Evolutionary conservation across 192 early-diverging fungal genomes (phyloP).

Genomic region (Coemansia sp.): DNA sequence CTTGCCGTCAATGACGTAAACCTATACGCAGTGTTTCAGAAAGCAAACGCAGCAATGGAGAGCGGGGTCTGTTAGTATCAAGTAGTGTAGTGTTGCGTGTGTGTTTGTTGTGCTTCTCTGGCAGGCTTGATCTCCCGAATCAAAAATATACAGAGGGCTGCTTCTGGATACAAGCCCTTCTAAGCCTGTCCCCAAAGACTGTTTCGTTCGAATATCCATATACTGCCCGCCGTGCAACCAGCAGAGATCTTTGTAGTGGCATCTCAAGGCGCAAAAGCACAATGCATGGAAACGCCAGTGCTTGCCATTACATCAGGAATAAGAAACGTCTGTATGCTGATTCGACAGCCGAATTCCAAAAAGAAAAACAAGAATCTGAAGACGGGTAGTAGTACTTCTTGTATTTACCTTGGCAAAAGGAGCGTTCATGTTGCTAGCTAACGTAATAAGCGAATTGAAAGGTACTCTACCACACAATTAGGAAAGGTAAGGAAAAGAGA

Average conservation of each 20-base stretch:
- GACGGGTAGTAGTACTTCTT: no score
- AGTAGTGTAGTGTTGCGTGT: no score
- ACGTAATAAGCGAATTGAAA: slow-evolving; percentile 23
- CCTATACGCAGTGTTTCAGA: slow-evolving; percentile 55
- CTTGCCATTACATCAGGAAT: not conserved
- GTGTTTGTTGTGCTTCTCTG: not conserved
- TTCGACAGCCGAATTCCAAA: not conserved
- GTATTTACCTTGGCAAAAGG: slow-evolving; percentile 56
- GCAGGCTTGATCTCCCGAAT: not conserved
- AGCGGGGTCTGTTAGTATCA: no score
- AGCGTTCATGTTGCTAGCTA: slow-evolving; percentile 55
- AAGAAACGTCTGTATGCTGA: not conserved
- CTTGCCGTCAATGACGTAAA: slow-evolving; percentile 98
- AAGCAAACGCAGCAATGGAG: not conserved
- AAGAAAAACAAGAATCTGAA: not conserved
- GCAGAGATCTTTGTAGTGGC: no score
- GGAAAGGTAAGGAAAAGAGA: slow-evolving; percentile 27
- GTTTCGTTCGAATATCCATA: no score
- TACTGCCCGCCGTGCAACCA: no score
- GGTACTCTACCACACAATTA: slow-evolving; percentile 36
- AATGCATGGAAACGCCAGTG: not conserved
- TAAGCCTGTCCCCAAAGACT: no score
- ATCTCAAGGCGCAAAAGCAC: no score
- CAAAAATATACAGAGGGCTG: not conserved
- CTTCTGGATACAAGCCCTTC: not conserved